Percentiles rank a stretch among this genome's conserved stretches.
Evolutionary conservation across 2,329 filamentous ascomycete species (phyloP).

Genomic region (Verticillium nubilum): DNA sequence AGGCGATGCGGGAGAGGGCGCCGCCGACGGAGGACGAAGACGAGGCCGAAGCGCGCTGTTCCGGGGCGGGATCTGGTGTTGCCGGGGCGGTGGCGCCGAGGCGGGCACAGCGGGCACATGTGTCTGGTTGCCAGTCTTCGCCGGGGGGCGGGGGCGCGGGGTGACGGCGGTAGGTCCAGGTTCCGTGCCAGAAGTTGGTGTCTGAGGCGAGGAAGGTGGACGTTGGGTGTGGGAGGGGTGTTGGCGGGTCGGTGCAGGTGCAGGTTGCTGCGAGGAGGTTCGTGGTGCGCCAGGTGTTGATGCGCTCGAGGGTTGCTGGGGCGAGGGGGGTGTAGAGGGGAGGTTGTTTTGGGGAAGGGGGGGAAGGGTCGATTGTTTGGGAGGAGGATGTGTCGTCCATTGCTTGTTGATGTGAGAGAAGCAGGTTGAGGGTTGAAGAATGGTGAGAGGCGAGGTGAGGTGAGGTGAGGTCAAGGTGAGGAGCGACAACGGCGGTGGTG

Average conservation of each 20-base stretch:
- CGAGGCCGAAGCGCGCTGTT: not conserved
- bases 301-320: not conserved
- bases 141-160: not conserved
- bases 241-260: not conserved
- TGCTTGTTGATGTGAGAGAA: not conserved
- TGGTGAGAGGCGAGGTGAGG: not conserved
- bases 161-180: not conserved
- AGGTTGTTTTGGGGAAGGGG: not conserved
- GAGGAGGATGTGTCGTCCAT: not conserved
- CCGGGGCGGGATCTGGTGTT: not conserved
- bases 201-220: not conserved
- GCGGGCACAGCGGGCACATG: not conserved
- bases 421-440: not conserved
- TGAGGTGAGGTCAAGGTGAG: not conserved
- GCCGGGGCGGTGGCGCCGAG: not conserved
- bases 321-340: not conserved
- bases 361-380: not conserved
- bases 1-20: not conserved
- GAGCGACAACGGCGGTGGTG: not conserved
- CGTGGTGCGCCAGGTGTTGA: not conserved
- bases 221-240: not conserved
- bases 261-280: not conserved
- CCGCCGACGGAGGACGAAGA: not conserved
- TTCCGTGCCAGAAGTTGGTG: not conserved
- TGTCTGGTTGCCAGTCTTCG: not conserved